phyloP scores from a whole-genome alignment of 1,139 yeast species.

The Debaryomyces subglobosus region DNA sequence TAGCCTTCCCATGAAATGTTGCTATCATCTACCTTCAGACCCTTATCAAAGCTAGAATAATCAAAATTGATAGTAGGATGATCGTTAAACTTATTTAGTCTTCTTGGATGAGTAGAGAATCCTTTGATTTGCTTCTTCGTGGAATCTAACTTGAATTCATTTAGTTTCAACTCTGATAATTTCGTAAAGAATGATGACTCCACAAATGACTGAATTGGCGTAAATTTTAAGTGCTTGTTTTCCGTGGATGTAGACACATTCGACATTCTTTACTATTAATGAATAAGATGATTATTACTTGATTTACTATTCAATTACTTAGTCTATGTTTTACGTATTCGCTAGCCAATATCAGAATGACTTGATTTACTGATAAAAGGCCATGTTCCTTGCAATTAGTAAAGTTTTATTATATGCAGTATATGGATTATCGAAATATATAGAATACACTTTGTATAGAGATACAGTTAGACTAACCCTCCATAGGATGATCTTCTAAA shows the following conservation, averaged over 20 bases:
- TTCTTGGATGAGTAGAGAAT: conserved; percentile 33
- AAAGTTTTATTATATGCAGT: conserved; percentile 11
- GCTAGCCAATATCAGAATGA: background rate
- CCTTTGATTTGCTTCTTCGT: conserved; percentile 45
- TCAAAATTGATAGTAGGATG: conserved; percentile 42
- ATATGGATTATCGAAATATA: background rate
- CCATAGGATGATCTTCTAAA: conserved; percentile 54
- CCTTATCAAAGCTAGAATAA: conserved; percentile 45
- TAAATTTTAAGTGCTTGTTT: conserved; percentile 29
- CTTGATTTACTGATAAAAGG: background rate
- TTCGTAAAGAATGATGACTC: conserved; percentile 86
- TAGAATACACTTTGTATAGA: background rate
- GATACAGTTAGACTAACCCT: conserved; percentile 7
- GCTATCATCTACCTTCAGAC: conserved; percentile 26
- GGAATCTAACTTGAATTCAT: conserved; percentile 64
- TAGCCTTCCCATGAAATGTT: conserved; percentile 23
- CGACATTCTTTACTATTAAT: background rate
- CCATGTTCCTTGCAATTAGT: background rate
- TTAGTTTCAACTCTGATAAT: conserved; percentile 67
- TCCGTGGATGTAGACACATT: background rate
- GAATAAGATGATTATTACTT: background rate
- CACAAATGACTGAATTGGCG: conserved; percentile 69
- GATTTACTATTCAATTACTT: background rate
- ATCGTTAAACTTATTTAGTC: conserved; percentile 45
- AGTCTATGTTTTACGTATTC: background rate